Percentiles rank a stretch among this genome's conserved stretches.
phyloP scores from a whole-genome alignment of 148 eudicot genomes.

The Fagopyrum esculentum region DNA sequence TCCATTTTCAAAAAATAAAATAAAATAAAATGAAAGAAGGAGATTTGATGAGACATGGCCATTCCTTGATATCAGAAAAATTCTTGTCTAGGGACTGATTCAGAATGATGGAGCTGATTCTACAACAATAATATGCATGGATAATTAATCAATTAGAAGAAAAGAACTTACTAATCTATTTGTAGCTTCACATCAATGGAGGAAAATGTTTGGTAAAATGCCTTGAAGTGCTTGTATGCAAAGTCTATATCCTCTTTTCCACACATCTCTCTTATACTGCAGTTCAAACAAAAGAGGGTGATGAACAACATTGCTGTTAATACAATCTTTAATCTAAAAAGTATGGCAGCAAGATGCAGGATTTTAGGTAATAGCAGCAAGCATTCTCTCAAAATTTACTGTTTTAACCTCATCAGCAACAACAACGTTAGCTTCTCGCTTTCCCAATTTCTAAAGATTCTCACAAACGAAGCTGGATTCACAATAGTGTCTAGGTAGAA shows the following conservation, averaged over 20 bases:
- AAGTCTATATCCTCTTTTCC: constrained; percentile 73
- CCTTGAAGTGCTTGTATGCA: constrained; percentile 92
- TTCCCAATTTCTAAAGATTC: no score
- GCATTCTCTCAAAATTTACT: not conserved
- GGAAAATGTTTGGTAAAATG: constrained; percentile 72
- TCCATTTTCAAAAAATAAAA: no score
- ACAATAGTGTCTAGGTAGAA: not conserved
- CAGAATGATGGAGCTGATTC: not conserved
- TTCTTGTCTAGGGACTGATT: not conserved
- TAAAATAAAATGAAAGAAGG: no score
- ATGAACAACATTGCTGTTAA: not conserved
- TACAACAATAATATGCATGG: not conserved
- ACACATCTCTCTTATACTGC: constrained; percentile 87
- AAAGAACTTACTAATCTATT: constrained; percentile 46
- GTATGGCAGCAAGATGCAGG: not conserved
- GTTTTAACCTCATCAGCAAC: not conserved
- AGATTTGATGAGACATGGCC: not conserved
- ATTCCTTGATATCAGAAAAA: not conserved
- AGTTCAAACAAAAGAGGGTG: constrained; percentile 9
- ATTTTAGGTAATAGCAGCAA: not conserved
- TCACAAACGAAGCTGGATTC: not conserved
- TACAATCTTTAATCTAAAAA: not conserved
- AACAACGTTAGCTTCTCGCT: not conserved
- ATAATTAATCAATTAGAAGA: not conserved
- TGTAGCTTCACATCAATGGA: constrained; percentile 55